Evolutionary conservation across 805 yeast genomes (phyloP).

Genomic region (Saturnispora sanitii): DNA sequence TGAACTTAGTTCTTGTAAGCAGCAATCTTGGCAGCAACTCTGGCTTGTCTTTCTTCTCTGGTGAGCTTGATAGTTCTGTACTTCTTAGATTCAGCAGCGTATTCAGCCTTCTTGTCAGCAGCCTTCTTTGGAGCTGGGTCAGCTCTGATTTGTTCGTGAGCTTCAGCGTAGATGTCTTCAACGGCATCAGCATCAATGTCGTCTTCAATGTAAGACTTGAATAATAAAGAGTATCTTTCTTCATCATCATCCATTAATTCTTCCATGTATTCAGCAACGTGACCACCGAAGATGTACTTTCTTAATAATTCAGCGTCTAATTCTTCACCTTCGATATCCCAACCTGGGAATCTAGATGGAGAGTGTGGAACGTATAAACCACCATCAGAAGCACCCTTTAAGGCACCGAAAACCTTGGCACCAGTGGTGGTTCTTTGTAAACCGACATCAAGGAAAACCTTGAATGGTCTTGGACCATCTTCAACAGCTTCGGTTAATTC

Average conservation of each 20-base stretch:
- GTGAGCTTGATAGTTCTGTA: slow-evolving; percentile 83
- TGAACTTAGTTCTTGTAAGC: slow-evolving; percentile 54
- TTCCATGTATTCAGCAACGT: slow-evolving; percentile 99
- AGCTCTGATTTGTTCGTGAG: slow-evolving; percentile 93
- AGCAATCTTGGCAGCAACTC: slow-evolving; percentile 88
- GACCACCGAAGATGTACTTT: slow-evolving; percentile 99
- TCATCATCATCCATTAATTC: slow-evolving; percentile 99
- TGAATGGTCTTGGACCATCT: slow-evolving; percentile 99
- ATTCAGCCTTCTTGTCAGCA: slow-evolving; percentile 90
- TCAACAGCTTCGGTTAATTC: slow-evolving; percentile 98
- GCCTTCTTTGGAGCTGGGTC: slow-evolving; percentile 89
- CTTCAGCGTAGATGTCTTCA: slow-evolving; percentile 91
- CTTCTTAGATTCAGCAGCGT: slow-evolving; percentile 94
- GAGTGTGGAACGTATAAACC: slow-evolving; percentile 99
- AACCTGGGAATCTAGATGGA: slow-evolving; percentile 99
- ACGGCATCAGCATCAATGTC: slow-evolving; percentile 94
- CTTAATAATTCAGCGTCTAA: slow-evolving; percentile 94
- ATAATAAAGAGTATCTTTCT: slow-evolving; percentile 94
- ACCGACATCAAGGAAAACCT: slow-evolving; percentile 98
- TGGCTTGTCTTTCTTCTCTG: slow-evolving; percentile 82
- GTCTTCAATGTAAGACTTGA: slow-evolving; percentile 93
- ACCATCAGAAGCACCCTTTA: slow-evolving; percentile 99
- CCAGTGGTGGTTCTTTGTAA: slow-evolving; percentile 99
- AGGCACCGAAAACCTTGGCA: slow-evolving; percentile 98
- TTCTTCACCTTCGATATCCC: slow-evolving; percentile 98